Percentiles rank a stretch among this genome's conserved stretches.
phyloP scores from a whole-genome alignment of 768 basidiomycete species.

The Naganishia friedmannii region DNA sequence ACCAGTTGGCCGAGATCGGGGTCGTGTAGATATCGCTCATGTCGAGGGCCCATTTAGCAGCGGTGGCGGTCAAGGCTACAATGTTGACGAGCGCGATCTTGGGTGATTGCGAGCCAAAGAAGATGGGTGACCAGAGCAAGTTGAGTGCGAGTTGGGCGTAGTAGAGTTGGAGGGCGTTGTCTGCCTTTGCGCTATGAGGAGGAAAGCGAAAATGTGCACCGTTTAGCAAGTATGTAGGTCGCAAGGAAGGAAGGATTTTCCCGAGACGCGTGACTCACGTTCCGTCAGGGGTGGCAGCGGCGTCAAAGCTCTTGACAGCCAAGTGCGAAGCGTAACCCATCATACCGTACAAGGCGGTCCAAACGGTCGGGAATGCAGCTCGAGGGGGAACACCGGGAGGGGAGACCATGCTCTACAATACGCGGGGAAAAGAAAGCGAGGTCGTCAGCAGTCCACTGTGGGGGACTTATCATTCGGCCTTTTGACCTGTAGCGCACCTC shows the following conservation, averaged over 20 bases:
- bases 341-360: slow-evolving; percentile 58
- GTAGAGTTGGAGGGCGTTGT: slow-evolving; percentile 60
- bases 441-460: too few relatives aligned
- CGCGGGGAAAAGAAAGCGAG: neutral
- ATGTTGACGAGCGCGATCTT: slow-evolving; percentile 59
- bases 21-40: slow-evolving; percentile 55
- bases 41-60: slow-evolving; percentile 63
- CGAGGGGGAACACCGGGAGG: slow-evolving; percentile 61
- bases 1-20: slow-evolving; percentile 56
- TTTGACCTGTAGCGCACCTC: slow-evolving; percentile 53
- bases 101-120: slow-evolving; percentile 58
- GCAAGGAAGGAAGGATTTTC: neutral
- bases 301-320: slow-evolving; percentile 60
- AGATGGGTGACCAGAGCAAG: slow-evolving; percentile 64
- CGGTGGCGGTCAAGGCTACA: slow-evolving; percentile 58
- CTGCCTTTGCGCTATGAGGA: slow-evolving; percentile 55
- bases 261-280: slow-evolving; percentile 54
- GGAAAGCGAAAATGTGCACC: neutral
- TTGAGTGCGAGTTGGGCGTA: slow-evolving; percentile 64
- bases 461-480: too few relatives aligned
- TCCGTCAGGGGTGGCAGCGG: slow-evolving; percentile 52
- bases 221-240: neutral
- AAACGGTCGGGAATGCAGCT: slow-evolving; percentile 62
- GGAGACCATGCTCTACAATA: slow-evolving; percentile 55
- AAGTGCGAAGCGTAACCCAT: slow-evolving; percentile 71